Evolutionary conservation across 1,284 basidiomycete genomes (phyloP), one percentile per base, ranked within the genome.

Genomic region (Earliella scabrosa): DNA sequence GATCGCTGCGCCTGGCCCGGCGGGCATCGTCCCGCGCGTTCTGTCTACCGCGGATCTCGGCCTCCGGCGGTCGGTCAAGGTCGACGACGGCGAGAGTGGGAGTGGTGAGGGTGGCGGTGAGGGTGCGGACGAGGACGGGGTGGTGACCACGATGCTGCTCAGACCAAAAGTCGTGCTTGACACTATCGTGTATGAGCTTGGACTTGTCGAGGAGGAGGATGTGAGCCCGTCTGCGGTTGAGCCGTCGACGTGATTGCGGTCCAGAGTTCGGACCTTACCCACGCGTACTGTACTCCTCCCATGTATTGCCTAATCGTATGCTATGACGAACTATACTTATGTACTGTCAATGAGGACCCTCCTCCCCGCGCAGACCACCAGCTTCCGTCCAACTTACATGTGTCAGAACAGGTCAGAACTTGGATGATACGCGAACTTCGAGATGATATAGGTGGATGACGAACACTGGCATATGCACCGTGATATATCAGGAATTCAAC

Each of bases 1-100:
- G 60, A 11, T 52, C 38, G 51, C 35, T 31, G 52, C 40, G 16
- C 44, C 54, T 2, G 54, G 53, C 9, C 59, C 48, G 0, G 47
- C 50, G 9, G 58, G 58, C 32, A 56, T 48, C 20, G 39, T 54
- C 36, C 56, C 61, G 14, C 64, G 58, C 63, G 63, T 78, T 0
- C 52, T 78, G 21, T 75, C 75, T 49, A 77, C 75, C 14, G 75
- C 71, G 2, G 72, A 73, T 31, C 65, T 77, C 0, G 75, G 76
- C 24, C 59, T 77, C 40, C 66, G 48, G 63, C 71, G 63, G 8
- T 47, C 46, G 44, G 60, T 59, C 50, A 69, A 61, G 56, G 52
- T 56, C 9, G 46, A 36, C 21, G 36, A 24, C 61, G 68, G 29
- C 26, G 68, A 35, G 45, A 49, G 31, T 27, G 68, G 32, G 40